A percentile compares a stretch with the other conserved stretches of the same genome.
Evolutionary conservation across 805 yeast genomes (phyloP).

Genomic region (Tetrapisispora arboricola): DNA sequence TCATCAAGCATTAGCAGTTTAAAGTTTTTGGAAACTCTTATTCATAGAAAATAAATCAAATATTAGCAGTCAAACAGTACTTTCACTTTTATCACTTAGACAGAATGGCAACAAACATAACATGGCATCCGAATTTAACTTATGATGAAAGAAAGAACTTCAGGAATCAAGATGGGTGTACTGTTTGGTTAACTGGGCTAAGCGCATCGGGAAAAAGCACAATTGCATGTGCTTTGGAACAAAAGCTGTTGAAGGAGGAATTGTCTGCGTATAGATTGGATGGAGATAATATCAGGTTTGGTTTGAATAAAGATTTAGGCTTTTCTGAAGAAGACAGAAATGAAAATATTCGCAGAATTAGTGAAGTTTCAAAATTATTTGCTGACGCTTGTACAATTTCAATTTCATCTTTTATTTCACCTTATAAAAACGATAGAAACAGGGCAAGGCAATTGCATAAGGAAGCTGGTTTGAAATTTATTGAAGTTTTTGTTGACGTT

Average conservation of each 20-base stretch:
- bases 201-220: slow-evolving; percentile 94
- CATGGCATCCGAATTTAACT: slow-evolving; percentile 90
- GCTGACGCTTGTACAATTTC: slow-evolving; percentile 88
- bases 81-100: no score
- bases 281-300: slow-evolving; percentile 91
- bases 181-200: slow-evolving; percentile 91
- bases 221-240: slow-evolving; percentile 90
- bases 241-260: slow-evolving; percentile 57
- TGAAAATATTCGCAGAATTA: slow-evolving; percentile 89
- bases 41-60: no score
- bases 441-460: slow-evolving; percentile 79
- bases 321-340: slow-evolving; percentile 85
- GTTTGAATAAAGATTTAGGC: slow-evolving; percentile 89
- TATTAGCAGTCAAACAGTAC: no score
- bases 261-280: slow-evolving; percentile 79
- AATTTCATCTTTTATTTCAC: slow-evolving; percentile 86
- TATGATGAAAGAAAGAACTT: slow-evolving; percentile 66
- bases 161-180: slow-evolving; percentile 75
- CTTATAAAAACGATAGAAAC: slow-evolving; percentile 76
- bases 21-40: no score
- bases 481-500: slow-evolving; percentile 87
- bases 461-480: slow-evolving; percentile 64
- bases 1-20: no score
- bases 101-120: slow-evolving; percentile 93
- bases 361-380: slow-evolving; percentile 88